A percentile compares a stretch with the other conserved stretches of the same genome.
These are phyloP conservation scores for Sphaerulina musiva DNA, from an alignment of 2,329 filamentous ascomycete species.

Conservation along the genomic window DNA sequence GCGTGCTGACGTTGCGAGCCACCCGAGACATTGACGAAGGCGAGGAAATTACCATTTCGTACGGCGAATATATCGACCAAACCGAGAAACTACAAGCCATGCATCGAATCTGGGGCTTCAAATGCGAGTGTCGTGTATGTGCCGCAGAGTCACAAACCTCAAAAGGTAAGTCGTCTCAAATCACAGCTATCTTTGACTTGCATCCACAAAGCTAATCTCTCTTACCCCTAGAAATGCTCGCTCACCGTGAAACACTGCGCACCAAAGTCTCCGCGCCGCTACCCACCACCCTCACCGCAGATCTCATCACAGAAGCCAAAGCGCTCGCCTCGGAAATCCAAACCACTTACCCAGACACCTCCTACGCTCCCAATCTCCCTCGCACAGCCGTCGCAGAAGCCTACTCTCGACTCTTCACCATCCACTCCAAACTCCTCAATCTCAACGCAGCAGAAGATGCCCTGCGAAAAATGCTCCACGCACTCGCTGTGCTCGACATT, in stretches of 20 bases:
- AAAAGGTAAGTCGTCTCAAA: not conserved
- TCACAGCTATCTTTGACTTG: too few species aligned
- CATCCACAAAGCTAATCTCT: not conserved
- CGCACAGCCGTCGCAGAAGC: constrained; percentile 6
- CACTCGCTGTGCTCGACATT: not conserved
- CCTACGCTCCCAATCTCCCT: not conserved
- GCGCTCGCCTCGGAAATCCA: not conserved
- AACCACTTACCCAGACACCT: not conserved
- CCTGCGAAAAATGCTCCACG: constrained; percentile 3
- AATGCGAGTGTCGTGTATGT: constrained; percentile 8
- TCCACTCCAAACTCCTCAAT: constrained; percentile 5
- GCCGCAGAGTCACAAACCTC: not conserved
- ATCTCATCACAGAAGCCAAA: not conserved
- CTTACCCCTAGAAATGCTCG: not conserved
- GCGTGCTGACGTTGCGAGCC: constrained; percentile 10
- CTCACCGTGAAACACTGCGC: constrained; percentile 1
- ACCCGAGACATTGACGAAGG: constrained; percentile 8
- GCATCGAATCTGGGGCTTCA: constrained; percentile 8
- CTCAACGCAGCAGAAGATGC: constrained; percentile 3
- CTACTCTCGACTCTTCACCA: constrained; percentile 4
- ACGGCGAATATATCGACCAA: constrained; percentile 4
- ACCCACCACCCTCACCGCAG: not conserved
- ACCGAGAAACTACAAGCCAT: constrained; percentile 3
- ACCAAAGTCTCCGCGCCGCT: constrained; percentile 1
- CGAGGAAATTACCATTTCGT: constrained; percentile 17